Conservation (phyloP, 495 filamentous ascomycete genomes). For the Penicillium cataractarum region DNA sequence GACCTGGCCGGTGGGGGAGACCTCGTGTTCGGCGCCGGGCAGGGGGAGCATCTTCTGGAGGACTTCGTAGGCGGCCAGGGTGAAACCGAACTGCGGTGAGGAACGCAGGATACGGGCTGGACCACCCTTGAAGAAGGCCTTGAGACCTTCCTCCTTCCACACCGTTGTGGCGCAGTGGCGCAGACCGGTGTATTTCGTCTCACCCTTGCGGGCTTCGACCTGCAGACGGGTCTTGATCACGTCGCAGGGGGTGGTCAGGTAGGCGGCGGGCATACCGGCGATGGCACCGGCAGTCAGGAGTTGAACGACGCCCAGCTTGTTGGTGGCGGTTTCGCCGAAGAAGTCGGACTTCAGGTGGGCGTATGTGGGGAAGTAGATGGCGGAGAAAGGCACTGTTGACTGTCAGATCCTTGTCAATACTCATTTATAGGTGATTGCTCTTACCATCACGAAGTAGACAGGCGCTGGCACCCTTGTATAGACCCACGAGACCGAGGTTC, state of each 20-base stretch:
- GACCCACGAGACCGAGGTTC: slow-evolving; percentile 90
- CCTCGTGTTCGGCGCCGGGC: slow-evolving; percentile 64
- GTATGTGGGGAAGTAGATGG: slow-evolving; percentile 98
- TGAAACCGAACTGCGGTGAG: slow-evolving; percentile 97
- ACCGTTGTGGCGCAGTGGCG: slow-evolving; percentile 84
- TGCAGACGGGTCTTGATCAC: slow-evolving; percentile 99
- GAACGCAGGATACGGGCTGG: slow-evolving; percentile 92
- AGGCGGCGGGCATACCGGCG: slow-evolving; percentile 97
- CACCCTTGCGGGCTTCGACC: slow-evolving; percentile 95
- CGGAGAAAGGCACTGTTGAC: slow-evolving; percentile 80
- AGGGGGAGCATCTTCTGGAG: slow-evolving; percentile 82
- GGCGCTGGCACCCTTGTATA: slow-evolving; percentile 97
- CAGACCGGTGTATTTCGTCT: slow-evolving; percentile 81
- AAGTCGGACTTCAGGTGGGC: slow-evolving; percentile 89
- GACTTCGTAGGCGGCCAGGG: slow-evolving; percentile 90
- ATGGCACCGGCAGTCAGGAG: slow-evolving; percentile 94
- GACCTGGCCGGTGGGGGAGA: slow-evolving; percentile 44
- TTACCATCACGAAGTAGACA: slow-evolving; percentile 84
- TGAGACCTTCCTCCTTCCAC: slow-evolving; percentile 86
- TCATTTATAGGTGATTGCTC: slow-evolving; percentile 7
- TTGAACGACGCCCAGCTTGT: slow-evolving; percentile 90
- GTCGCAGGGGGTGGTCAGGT: slow-evolving; percentile 95
- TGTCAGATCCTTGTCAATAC: slow-evolving; percentile 20
- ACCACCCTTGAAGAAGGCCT: slow-evolving; percentile 97
- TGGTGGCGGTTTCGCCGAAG: slow-evolving; percentile 87